Evolutionary conservation across 1,284 basidiomycete genomes (phyloP).

Genomic region (Takashimella koratensis): DNA sequence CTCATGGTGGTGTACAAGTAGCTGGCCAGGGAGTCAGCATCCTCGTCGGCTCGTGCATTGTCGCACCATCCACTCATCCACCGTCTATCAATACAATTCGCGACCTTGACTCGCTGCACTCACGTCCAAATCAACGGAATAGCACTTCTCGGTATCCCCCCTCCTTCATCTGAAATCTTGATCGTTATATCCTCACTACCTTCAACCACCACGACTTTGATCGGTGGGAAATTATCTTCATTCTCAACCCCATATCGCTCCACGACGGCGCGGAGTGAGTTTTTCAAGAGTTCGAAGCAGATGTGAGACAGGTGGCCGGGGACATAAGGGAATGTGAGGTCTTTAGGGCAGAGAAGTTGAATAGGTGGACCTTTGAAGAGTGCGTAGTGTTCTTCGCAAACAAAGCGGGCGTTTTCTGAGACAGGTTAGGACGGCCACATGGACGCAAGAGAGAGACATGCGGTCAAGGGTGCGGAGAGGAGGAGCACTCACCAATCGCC

Average conservation of each 20-base stretch:
- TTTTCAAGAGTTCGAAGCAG: conserved; percentile 97
- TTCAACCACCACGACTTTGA: conserved; percentile 95
- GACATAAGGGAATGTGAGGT: conserved; percentile 91
- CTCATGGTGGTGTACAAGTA: conserved; percentile 97
- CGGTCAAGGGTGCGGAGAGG: no score
- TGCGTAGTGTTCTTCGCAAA: conserved; percentile 93
- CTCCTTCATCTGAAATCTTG: conserved; percentile 96
- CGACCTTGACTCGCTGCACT: no score
- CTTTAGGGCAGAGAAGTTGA: conserved; percentile 87
- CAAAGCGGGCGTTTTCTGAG: conserved; percentile 97
- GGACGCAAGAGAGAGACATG: conserved; percentile 6
- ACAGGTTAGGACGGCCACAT: no score
- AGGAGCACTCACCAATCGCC: no score
- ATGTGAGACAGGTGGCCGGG: conserved; percentile 94
- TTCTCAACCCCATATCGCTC: conserved; percentile 77
- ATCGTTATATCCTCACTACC: conserved; percentile 94
- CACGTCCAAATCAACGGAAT: conserved; percentile 96
- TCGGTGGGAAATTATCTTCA: conserved; percentile 81
- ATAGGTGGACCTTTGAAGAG: conserved; percentile 96
- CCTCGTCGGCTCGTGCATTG: no score
- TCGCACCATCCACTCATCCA: no score
- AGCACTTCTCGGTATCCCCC: conserved; percentile 89
- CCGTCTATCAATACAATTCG: no score
- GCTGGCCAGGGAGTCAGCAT: no score
- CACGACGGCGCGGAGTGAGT: conserved; percentile 93